A percentile compares a stretch with the other conserved stretches of the same genome.
phyloP scores from a whole-genome alignment of 768 basidiomycete species.

The Tricholoma hemisulphureum region DNA sequence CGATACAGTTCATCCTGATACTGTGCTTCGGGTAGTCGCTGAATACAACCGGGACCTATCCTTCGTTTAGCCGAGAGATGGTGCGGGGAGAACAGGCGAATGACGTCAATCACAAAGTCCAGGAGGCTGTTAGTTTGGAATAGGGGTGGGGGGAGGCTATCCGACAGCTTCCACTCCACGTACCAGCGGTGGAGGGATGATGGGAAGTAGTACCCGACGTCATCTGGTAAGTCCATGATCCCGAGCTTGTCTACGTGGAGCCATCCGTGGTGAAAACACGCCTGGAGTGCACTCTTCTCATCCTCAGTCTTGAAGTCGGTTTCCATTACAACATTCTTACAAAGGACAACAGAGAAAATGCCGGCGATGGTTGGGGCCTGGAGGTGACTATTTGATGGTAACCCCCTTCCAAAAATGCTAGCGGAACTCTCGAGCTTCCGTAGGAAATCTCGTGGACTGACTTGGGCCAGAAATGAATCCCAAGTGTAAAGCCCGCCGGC shows the following conservation, averaged over 20 bases:
- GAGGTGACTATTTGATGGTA: neutral
- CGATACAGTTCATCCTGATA: constrained; percentile 10
- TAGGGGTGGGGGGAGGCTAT: neutral
- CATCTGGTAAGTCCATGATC: constrained; percentile 1
- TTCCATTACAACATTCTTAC: neutral
- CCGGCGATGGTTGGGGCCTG: neutral
- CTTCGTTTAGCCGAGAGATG: constrained; percentile 5
- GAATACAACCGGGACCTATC: neutral
- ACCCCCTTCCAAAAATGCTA: neutral
- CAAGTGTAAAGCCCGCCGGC: too few relatives aligned
- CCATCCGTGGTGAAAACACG: neutral
- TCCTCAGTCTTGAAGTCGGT: neutral
- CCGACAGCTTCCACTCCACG: constrained; percentile 18
- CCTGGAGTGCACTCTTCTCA: neutral
- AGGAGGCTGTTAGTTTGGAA: constrained; percentile 4
- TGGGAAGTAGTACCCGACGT: constrained; percentile 14
- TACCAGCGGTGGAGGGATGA: constrained; percentile 18
- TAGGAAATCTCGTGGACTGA: neutral
- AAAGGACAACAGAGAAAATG: neutral
- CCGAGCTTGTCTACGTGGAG: neutral
- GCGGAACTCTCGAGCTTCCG: neutral
- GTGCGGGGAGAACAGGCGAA: neutral
- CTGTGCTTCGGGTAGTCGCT: constrained; percentile 3
- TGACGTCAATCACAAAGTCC: neutral
- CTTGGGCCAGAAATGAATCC: too few relatives aligned